Conservation (phyloP, 192 early-diverging fungal species). For the Borealophlyctis nickersoniae region DNA sequence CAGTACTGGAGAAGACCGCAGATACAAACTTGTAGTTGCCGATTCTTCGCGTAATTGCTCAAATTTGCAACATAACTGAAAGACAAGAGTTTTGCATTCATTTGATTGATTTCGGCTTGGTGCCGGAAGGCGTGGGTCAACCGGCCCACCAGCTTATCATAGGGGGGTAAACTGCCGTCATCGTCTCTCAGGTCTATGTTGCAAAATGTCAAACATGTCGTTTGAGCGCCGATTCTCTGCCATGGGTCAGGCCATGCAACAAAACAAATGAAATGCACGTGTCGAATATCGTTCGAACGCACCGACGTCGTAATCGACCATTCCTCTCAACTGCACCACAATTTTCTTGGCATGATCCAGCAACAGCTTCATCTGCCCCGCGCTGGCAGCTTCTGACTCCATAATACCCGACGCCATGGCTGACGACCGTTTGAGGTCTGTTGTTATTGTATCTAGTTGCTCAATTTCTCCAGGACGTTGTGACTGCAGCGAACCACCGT, state of each 20-base stretch:
- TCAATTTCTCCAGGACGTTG: no score
- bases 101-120: conserved; percentile 25
- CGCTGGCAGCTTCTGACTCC: conserved; percentile 7
- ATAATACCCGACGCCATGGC: conserved; percentile 10
- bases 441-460: conserved; percentile 18
- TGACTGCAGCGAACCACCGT: no score
- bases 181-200: conserved; percentile 9
- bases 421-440: conserved; percentile 27
- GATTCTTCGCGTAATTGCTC: conserved; percentile 41
- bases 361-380: conserved; percentile 13
- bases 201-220: no score
- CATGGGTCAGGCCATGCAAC: no score
- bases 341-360: conserved; percentile 30
- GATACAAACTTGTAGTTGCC: conserved; percentile 28
- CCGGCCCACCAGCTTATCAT: conserved; percentile 17
- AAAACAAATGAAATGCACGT: no score
- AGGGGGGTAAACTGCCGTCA: conserved; percentile 16
- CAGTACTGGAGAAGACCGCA: no score
- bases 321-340: conserved; percentile 20
- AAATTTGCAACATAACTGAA: conserved; percentile 44
- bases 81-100: conserved; percentile 36
- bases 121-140: conserved; percentile 22
- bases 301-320: conserved; percentile 20
- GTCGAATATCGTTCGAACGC: no score
- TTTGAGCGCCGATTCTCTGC: no score